A percentile compares a stretch with the other conserved stretches of the same genome.
Conservation (phyloP, 2,329 filamentous ascomycete species). For the Alternaria angustiovoidea region DNA sequence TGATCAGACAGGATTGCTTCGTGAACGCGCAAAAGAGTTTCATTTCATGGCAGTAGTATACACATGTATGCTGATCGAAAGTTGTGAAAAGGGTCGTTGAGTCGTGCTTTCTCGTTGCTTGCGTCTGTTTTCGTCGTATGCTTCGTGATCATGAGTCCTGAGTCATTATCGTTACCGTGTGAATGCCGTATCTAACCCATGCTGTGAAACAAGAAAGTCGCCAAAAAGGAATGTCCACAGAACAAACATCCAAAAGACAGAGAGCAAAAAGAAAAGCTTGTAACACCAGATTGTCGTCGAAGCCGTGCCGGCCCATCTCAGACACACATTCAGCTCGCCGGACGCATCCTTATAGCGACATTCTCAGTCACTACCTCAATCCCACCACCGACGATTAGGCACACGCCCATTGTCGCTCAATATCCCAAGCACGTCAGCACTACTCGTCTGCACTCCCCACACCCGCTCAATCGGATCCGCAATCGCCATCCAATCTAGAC, state of each 20-base stretch:
- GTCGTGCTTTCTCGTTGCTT: slow-evolving; percentile 1
- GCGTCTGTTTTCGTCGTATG: neutral
- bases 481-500: slow-evolving; percentile 50
- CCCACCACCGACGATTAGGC: slow-evolving; percentile 46
- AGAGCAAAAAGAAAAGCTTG: neutral
- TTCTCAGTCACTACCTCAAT: slow-evolving; percentile 26
- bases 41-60: slow-evolving; percentile 10
- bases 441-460: slow-evolving; percentile 45
- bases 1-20: neutral
- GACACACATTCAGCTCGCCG: neutral
- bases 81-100: neutral
- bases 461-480: slow-evolving; percentile 44
- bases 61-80: slow-evolving; percentile 10
- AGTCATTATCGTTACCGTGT: slow-evolving; percentile 4
- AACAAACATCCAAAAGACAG: neutral
- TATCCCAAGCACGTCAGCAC: slow-evolving; percentile 47
- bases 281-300: neutral
- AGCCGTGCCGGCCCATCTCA: neutral
- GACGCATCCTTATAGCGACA: neutral
- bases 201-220: neutral
- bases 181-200: slow-evolving; percentile 4
- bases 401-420: slow-evolving; percentile 48
- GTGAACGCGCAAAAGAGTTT: neutral
- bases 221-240: neutral
- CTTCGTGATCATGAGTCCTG: neutral